Base-by-base conservation (phyloP, 371 early-diverging fungal species). In the Syncephalastrum racemosum region DNA sequence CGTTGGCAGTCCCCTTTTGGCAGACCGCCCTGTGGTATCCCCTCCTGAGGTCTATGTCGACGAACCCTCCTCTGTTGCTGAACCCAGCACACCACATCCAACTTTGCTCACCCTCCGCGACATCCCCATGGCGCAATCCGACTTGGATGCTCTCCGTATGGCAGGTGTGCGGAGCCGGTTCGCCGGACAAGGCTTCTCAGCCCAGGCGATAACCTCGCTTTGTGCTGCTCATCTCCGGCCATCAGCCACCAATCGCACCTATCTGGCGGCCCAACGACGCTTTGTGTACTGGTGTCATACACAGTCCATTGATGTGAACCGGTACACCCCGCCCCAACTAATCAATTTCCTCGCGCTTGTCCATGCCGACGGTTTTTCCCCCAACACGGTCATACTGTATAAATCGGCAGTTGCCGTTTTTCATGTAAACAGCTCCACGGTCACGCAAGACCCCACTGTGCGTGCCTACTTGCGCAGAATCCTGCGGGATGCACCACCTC, bases 1-100 rank as follows among this genome's bases (percentile, higher is more conserved):
- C 63, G 16, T 27, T 63, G 23, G 47, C 61, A 1, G 48, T 48
- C 0, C 68, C 68, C 0, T 31, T 54, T 25, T 67, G 68, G 61
- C 63, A 60, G 1, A 22, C 22, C 1, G 63, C 63, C 0, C 14
- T 53, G 2, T 63, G 63, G 63, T 67, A 50, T 23, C 68, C 63
- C 6, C 15, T 56, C 8, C 16, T 53, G 0, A 8, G 23, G 16
- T 19, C 31, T n/a, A 10, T 67, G 39, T 23, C 60, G 10, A 8
- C 18, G 10, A 15, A 20, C 13, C 54, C 49, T 0, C 53, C 59
- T 52, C 14, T 14, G n/a, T 16, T 19, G 42, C 18, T 18, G 10
- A 4, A n/a, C n/a, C n/a, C n/a, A n/a, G n/a, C n/a, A n/a, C 41
- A 22, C 13, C 3, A 8, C 20, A 52, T n/a, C 14, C 12, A 10